Base-by-base conservation (phyloP, 2,329 filamentous ascomycete species). In the Aspergillus neoniger region DNA sequence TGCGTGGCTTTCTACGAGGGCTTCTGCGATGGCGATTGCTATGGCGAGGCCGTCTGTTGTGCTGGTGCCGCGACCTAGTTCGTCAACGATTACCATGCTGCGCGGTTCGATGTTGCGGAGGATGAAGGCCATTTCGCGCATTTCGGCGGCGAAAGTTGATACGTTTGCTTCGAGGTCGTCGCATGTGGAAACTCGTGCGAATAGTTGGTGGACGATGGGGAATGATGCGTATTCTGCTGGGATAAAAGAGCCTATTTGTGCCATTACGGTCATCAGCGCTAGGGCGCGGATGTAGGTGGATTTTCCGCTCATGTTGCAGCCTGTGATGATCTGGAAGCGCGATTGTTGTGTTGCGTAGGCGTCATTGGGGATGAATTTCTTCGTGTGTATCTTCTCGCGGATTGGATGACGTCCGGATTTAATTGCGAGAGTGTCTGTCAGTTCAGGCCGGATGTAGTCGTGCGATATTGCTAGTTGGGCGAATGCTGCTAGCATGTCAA, bases 221-320 rank as follows among this genome's bases (percentile, higher is more conserved):
- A 98, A 90, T 0, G 88, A 87, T 0, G 92, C 95, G 70, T 91
- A 95, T 30, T 88, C 82, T 0, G 92, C 94, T 0, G 95, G 95
- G 1, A 98, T 89, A 72, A 96, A 98, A 68, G 87, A 91, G 3
- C 93, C 94, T 55, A 97, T 88, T 70, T 99, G 95, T 0, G 92
- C 92, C 92, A 99, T 97, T 60, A 99, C 87, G 48, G 90, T 87
- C 71, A 96, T 86, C 32, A 99, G 80, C 0, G 94, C 91, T 23
- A 96, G 82, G 1, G 90, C 89, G 53, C 92, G 87, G 63, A 98
- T 96, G 70, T 97, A 98, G 0, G 93, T 99, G 65, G 91, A 96
- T 74, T 98, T 99, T 0, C 93, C 95, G 68, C 92, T 96, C 95
- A 99, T 99, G 69, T 99, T 99, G 74, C 91, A 96, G 3, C 95